Conservation (phyloP, 192 early-diverging fungal species). For the Dissophora ornata region DNA sequence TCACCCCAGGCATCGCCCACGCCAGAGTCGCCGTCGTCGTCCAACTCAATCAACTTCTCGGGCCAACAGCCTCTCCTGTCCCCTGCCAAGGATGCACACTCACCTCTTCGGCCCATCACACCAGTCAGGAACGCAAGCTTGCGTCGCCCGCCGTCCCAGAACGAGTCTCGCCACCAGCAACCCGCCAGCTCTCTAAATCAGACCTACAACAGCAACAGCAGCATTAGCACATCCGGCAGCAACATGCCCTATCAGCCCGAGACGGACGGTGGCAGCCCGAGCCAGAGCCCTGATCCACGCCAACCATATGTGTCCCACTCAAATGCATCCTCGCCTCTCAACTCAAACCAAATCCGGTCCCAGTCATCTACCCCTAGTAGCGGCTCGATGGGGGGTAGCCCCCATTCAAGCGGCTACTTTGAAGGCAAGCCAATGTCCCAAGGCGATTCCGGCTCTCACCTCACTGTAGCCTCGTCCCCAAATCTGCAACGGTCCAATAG, state of each 20-base stretch:
- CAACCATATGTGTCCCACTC: slow-evolving; percentile 1
- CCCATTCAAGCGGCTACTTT: slow-evolving; percentile 8
- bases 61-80: slow-evolving; percentile 44
- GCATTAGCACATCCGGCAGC: neutral
- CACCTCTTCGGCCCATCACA: slow-evolving; percentile 12
- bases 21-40: neutral
- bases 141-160: slow-evolving; percentile 36
- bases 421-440: slow-evolving; percentile 1
- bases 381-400: neutral
- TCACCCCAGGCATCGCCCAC: slow-evolving; percentile 15
- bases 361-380: slow-evolving; percentile 12
- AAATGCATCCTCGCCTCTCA: neutral
- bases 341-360: slow-evolving; percentile 3
- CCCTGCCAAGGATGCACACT: slow-evolving; percentile 29
- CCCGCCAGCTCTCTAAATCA: slow-evolving; percentile 19
- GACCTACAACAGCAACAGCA: slow-evolving; percentile 9
- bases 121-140: slow-evolving; percentile 25
- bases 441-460: slow-evolving; percentile 1
- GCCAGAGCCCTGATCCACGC: neutral
- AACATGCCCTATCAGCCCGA: no score
- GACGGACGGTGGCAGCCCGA: no score
- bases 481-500: slow-evolving; percentile 35
- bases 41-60: slow-evolving; percentile 28
- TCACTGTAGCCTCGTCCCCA: slow-evolving; percentile 3
- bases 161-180: slow-evolving; percentile 9